Base-by-base conservation (phyloP, 371 early-diverging fungal genomes). In the Blakeslea trispora region DNA sequence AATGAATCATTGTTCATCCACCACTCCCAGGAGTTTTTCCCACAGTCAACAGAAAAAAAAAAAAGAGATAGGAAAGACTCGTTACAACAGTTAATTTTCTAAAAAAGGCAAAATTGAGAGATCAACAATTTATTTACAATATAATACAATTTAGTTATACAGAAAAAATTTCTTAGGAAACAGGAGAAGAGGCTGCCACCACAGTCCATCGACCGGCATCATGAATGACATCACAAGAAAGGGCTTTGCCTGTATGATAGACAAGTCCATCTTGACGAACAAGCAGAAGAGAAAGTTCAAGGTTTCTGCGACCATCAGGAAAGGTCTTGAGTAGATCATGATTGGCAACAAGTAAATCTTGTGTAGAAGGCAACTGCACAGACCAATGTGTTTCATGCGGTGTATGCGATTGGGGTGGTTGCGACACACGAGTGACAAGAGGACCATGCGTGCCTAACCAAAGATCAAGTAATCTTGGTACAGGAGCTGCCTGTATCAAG, bases 381-480 rank as follows among this genome's bases (percentile, higher is more conserved):
- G 61, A 51, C 41, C 66, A 58, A 42, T 71, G 64, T 9, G 63
- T 71, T 51, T 66, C 66, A 54, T 66, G 66, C 21, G 69, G 59
- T 23, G 59, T 48, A 46, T 64, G 61, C 3, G 66, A 55, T 45
- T 69, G 64, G 51, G 63, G 61, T 17, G 68, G 60, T 28, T 60
- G 52, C 14, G 54, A 50, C 2, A 65, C 51, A 24, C 58, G 53
- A 18, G 65, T 54, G 1, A 54, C 35, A 6, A 75, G 49, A 28
- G 75, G 69, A 2, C 75, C 75, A 54, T 69, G 62, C 11, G 69
- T 53, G 13, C 75, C 75, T 21, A 75, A 43, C 72, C 72, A 75
- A 32, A 67, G 55, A 43, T 72, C 70, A n/a, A 75, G 55, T n/a
- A 69, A 44, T 19, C 59, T 43, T 24, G 68, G 63, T 5, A 50